These are phyloP conservation scores for Fusarium sp. DNA, from an alignment of 2,329 filamentous ascomycete genomes.

Conservation along the genomic window DNA sequence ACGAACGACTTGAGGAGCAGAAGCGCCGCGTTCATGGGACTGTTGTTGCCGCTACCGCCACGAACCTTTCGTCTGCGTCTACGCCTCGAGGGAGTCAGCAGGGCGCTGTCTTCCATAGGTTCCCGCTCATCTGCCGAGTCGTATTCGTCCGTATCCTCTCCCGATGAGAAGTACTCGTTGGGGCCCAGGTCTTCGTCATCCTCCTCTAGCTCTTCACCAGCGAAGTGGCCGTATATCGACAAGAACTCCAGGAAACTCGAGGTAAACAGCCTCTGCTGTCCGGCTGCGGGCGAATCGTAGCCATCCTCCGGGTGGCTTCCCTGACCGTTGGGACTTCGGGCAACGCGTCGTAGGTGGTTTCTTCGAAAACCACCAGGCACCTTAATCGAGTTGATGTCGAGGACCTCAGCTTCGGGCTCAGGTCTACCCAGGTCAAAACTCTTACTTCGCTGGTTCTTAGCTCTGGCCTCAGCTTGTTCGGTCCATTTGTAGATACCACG, in stretches of 20 bases:
- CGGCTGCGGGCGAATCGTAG: slow-evolving; percentile 48
- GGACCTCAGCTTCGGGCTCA: slow-evolving; percentile 80
- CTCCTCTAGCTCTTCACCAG: slow-evolving; percentile 95
- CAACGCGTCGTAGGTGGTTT: slow-evolving; percentile 85
- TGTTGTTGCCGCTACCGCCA: slow-evolving; percentile 80
- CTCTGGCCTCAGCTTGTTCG: slow-evolving; percentile 82
- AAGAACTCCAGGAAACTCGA: slow-evolving; percentile 96
- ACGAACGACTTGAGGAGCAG: slow-evolving; percentile 97
- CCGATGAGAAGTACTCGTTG: slow-evolving; percentile 92
- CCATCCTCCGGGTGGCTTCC: slow-evolving; percentile 50
- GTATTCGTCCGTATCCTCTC: slow-evolving; percentile 74
- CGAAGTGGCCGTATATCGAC: slow-evolving; percentile 96
- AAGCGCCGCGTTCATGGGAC: slow-evolving; percentile 81
- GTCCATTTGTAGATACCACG: slow-evolving; percentile 97
- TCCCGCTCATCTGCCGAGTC: slow-evolving; percentile 76
- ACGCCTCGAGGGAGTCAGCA: slow-evolving; percentile 81
- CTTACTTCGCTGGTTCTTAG: slow-evolving; percentile 80
- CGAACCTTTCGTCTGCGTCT: slow-evolving; percentile 83
- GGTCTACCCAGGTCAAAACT: slow-evolving; percentile 86
- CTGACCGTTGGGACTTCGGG: slow-evolving; percentile 67
- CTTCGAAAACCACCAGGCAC: slow-evolving; percentile 93
- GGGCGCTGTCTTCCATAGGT: slow-evolving; percentile 87
- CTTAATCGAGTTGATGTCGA: slow-evolving; percentile 91
- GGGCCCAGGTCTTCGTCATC: slow-evolving; percentile 90
- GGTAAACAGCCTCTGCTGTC: slow-evolving; percentile 75